Conservation (phyloP, 2,329 filamentous ascomycete genomes). For the Pseudogymnoascus sp. region DNA sequence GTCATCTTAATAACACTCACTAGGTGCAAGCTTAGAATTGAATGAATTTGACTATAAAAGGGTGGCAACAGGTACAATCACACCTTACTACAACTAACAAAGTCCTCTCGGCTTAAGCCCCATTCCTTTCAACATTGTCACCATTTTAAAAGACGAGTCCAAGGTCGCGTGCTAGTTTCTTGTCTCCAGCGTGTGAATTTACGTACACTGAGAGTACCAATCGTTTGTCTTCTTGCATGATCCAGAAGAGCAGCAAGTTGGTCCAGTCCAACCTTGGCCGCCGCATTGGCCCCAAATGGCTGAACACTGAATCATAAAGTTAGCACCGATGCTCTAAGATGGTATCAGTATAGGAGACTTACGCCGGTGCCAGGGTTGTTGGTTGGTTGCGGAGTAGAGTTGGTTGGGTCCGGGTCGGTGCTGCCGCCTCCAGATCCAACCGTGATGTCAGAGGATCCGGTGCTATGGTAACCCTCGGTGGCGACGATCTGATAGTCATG, state of each 20-base stretch:
- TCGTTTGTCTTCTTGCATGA: neutral
- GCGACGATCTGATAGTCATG: too few relatives aligned
- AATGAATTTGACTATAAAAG: neutral
- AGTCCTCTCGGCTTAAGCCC: neutral
- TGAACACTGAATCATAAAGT: constrained; percentile 3
- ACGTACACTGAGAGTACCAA: neutral
- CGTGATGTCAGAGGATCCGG: too few relatives aligned
- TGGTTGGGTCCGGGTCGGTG: neutral
- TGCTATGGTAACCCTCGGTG: too few relatives aligned
- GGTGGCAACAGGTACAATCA: neutral
- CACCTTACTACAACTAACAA: neutral
- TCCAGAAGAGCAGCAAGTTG: neutral
- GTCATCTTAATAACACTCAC: neutral
- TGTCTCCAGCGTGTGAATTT: neutral
- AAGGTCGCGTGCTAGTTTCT: neutral
- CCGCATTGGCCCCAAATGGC: neutral
- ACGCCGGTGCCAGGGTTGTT: neutral
- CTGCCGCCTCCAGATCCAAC: neutral
- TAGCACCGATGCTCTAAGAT: neutral
- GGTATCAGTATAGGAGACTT: neutral
- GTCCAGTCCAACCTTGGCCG: neutral
- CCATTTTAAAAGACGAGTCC: neutral
- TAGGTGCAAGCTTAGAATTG: neutral
- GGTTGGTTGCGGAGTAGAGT: neutral
- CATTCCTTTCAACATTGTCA: neutral